Conservation (phyloP, 768 basidiomycete genomes). For the Hypholoma sublateritium region DNA sequence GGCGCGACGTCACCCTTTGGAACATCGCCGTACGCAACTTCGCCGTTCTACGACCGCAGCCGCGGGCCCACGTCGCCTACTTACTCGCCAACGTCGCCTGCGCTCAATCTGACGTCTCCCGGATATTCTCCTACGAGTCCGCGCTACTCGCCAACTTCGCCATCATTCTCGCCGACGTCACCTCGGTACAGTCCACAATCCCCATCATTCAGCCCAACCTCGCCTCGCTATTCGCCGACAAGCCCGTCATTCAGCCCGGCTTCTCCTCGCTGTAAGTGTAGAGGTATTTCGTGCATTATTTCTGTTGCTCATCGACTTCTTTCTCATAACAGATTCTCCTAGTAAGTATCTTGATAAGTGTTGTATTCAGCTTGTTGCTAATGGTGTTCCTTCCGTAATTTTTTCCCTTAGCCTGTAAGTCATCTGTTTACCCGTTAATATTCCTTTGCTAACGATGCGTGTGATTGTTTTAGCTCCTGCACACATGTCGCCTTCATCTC, state of each 20-base stretch:
- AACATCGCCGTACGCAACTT: constrained; percentile 78
- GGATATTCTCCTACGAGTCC: constrained; percentile 85
- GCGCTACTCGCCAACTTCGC: constrained; percentile 83
- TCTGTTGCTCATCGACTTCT: constrained; percentile 18
- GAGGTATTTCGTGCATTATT: constrained; percentile 5
- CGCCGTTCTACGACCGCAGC: constrained; percentile 74
- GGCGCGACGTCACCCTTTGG: constrained; percentile 84
- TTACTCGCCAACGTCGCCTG: constrained; percentile 87
- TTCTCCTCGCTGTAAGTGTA: constrained; percentile 81
- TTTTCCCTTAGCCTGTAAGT: constrained; percentile 59
- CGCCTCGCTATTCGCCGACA: constrained; percentile 86
- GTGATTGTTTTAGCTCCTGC: constrained; percentile 56
- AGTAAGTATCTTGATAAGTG: constrained; percentile 48
- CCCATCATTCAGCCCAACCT: constrained; percentile 88
- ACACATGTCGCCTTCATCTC: constrained; percentile 86
- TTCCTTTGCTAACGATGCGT: constrained; percentile 9
- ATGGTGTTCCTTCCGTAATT: constrained; percentile 4
- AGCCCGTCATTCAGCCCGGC: constrained; percentile 91
- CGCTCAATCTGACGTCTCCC: constrained; percentile 79
- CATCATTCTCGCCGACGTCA: constrained; percentile 83
- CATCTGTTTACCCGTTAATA: not conserved
- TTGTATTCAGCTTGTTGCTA: constrained; percentile 22
- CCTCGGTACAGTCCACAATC: constrained; percentile 87
- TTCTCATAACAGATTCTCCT: constrained; percentile 60
- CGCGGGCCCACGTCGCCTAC: constrained; percentile 69